Base-by-base conservation (phyloP, 2,329 filamentous ascomycete genomes). In the Pseudogymnoascus sp. region DNA sequence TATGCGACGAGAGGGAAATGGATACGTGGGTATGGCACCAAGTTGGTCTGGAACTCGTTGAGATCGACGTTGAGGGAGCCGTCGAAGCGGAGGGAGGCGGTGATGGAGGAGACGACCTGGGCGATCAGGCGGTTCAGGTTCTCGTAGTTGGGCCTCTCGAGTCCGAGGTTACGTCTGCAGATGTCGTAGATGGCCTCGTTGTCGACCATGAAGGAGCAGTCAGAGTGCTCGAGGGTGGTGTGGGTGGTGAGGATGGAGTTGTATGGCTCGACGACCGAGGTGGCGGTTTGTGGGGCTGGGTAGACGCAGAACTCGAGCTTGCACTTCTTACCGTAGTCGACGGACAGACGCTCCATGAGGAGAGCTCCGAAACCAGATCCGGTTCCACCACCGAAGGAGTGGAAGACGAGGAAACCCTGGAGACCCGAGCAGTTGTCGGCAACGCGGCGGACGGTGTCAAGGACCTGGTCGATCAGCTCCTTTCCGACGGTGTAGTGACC, bases 151-250 rank as follows among this genome's bases (percentile, higher is more conserved):
- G 95, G 95, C 71, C 95, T 91, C 86, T 96, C 93, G 70, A 99
- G 93, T 70, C 91, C 93, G 69, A 99, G 86, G 84, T 96, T 97
- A 77, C 92, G 90, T 75, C 93, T 90, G 88, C 95, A 99, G 78
- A 99, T 97, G 77, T 97, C 95, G 81, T 97, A 97, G 78, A 99
- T 97, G 74, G 95, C 95, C 84, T 99, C 95, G 81, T 99, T 99
- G 83, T 99, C 95, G 71, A 99, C 95, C 91, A 97, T 96, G 86
- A 99, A 99, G 73, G 90, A 96, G 85, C 95, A 97, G 86, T 99
- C 95, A 67, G 93, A 96, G 85, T 99, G 93, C 86, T 99, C 95
- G 64, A 99, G 88, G 69, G 95, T 97, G 76, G 93, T 97, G 86
- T 99, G 95, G 68, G 95, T 97, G 72, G 95, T 97, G 71, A 99